These are phyloP conservation scores for Talaromyces sp. DNA, from an alignment of 2,329 filamentous ascomycete species.

Conservation along the genomic window DNA sequence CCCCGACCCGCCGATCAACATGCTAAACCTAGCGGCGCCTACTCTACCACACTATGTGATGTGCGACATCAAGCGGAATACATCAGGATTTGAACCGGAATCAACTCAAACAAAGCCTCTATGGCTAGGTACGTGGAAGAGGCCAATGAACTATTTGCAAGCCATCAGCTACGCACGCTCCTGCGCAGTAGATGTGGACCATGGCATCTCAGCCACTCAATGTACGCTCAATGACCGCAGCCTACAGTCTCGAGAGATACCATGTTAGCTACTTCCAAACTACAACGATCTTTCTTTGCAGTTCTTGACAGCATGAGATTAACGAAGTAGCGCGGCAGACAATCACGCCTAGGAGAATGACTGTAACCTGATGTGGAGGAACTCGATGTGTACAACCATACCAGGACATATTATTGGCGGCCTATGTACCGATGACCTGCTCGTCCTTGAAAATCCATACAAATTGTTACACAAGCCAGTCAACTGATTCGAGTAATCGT, in stretches of 20 bases:
- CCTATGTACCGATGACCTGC: not conserved
- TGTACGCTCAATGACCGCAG: not conserved
- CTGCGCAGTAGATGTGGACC: not conserved
- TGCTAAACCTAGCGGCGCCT: not conserved
- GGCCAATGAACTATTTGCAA: not conserved
- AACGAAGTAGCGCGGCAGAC: not conserved
- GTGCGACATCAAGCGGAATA: not conserved
- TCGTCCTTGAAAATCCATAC: not conserved
- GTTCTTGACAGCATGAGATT: not conserved
- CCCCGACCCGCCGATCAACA: slow-evolving; percentile 5
- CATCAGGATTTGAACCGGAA: not conserved
- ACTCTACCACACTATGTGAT: not conserved
- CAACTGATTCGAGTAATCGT: not conserved
- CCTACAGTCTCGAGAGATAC: not conserved
- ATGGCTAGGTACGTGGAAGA: not conserved
- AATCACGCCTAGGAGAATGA: not conserved
- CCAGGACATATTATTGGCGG: not conserved
- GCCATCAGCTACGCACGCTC: not conserved
- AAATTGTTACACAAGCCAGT: not conserved
- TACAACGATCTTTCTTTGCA: too few species aligned
- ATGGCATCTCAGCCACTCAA: not conserved
- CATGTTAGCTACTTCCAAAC: not conserved
- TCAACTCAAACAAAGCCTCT: not conserved
- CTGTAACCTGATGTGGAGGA: not conserved
- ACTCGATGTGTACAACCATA: not conserved